Percentiles rank a stretch among this genome's conserved stretches.
Evolutionary conservation across 2,329 filamentous ascomycete species (phyloP).

Genomic region (Lasiodiplodia theobromae): DNA sequence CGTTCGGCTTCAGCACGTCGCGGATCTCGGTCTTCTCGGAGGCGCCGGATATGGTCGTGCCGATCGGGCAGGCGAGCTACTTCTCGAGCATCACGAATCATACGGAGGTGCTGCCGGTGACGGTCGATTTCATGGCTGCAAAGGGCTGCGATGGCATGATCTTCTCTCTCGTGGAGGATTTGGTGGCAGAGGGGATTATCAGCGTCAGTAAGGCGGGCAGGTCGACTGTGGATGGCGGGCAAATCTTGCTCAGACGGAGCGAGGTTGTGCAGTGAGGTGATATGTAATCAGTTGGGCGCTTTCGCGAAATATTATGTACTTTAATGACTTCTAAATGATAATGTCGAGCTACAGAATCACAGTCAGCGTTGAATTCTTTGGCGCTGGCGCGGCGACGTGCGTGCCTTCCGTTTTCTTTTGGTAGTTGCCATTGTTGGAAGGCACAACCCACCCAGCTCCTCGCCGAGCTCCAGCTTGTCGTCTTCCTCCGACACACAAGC

Average conservation of each 20-base stretch:
- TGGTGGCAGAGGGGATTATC: constrained; percentile 59
- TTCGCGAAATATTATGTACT: not conserved
- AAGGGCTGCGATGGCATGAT: constrained; percentile 68
- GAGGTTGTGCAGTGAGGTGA: not conserved
- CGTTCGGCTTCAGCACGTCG: constrained; percentile 57
- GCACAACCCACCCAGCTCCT: not conserved
- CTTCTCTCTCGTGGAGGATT: constrained; percentile 60
- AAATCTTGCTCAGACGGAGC: constrained; percentile 44
- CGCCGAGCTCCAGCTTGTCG: not conserved
- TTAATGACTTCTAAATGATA: not conserved
- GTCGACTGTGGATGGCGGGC: constrained; percentile 49
- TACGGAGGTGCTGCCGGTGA: constrained; percentile 63
- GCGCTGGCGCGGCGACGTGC: not conserved
- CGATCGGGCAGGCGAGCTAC: constrained; percentile 50
- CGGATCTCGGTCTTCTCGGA: constrained; percentile 59
- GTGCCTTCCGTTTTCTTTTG: not conserved
- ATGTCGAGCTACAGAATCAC: too few relatives aligned
- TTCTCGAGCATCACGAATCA: constrained; percentile 57
- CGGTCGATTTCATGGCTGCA: constrained; percentile 64
- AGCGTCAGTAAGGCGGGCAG: constrained; percentile 54
- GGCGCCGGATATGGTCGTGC: constrained; percentile 56
- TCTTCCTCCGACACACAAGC: not conserved
- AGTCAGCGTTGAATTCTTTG: too few relatives aligned
- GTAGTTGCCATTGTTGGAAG: not conserved
- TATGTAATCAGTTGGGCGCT: not conserved